These are phyloP conservation scores for Tolypocladium album DNA, from an alignment of 2,329 filamentous ascomycete species.

Conservation along the genomic window DNA sequence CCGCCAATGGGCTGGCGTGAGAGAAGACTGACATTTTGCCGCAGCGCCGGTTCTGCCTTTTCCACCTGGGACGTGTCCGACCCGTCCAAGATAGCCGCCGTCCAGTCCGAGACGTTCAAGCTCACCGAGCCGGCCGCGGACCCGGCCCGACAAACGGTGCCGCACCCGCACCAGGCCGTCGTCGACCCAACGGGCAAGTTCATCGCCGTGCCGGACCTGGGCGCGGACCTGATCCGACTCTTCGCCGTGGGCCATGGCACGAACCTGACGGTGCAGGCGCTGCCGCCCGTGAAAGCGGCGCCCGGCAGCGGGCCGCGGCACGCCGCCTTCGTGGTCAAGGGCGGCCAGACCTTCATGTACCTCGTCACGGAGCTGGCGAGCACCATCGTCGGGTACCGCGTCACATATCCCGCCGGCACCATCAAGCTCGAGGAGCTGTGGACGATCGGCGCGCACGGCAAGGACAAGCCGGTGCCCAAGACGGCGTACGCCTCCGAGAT, in stretches of 20 bases:
- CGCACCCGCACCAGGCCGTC: slow-evolving; percentile 55
- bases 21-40: neutral
- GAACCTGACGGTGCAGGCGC: slow-evolving; percentile 28
- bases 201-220: slow-evolving; percentile 55
- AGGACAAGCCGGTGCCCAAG: slow-evolving; percentile 25
- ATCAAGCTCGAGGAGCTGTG: slow-evolving; percentile 37
- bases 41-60: slow-evolving; percentile 28
- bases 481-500: slow-evolving; percentile 44
- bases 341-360: slow-evolving; percentile 42
- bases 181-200: slow-evolving; percentile 55
- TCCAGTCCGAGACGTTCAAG: slow-evolving; percentile 28
- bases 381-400: slow-evolving; percentile 43
- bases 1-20: neutral
- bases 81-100: slow-evolving; percentile 20
- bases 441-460: slow-evolving; percentile 35
- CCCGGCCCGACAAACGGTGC: slow-evolving; percentile 39
- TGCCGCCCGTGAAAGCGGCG: slow-evolving; percentile 28
- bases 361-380: slow-evolving; percentile 51
- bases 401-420: slow-evolving; percentile 35
- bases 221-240: slow-evolving; percentile 48
- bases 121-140: slow-evolving; percentile 25
- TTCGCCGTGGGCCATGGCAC: slow-evolving; percentile 35
- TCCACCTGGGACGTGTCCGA: slow-evolving; percentile 33
- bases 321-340: slow-evolving; percentile 41
- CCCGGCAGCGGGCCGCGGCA: slow-evolving; percentile 56